A percentile compares a stretch with the other conserved stretches of the same genome.
Conservation (phyloP, 1,284 basidiomycete species). For the Polyporus tsugae region DNA sequence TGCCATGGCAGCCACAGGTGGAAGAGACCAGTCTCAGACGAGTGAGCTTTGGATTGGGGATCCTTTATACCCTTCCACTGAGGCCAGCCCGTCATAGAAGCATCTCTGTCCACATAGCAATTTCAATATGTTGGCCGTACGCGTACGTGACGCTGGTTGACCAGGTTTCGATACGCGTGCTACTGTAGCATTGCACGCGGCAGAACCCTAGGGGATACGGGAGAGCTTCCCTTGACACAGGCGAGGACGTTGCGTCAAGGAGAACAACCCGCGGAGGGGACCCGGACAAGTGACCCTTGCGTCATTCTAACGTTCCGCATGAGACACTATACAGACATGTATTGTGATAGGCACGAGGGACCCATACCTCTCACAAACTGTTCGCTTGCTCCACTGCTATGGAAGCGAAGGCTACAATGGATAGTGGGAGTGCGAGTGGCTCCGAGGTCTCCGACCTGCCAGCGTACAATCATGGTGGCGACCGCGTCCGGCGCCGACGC, state of each 20-base stretch:
- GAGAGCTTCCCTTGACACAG: neutral
- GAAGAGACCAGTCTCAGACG: neutral
- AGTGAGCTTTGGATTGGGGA: neutral
- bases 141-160: neutral
- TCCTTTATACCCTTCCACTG: neutral
- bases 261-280: neutral
- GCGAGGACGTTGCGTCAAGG: neutral
- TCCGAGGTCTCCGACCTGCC: no score
- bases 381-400: neutral
- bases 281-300: neutral
- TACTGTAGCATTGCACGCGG: neutral
- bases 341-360: neutral
- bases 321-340: neutral
- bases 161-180: neutral
- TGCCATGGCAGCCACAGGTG: conserved; percentile 17
- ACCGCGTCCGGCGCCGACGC: no score
- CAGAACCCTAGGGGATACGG: neutral
- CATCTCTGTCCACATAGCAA: neutral
- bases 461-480: no score
- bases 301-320: neutral
- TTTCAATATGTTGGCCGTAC: neutral
- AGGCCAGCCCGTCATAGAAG: neutral
- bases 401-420: neutral
- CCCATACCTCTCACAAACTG: neutral
- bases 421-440: neutral